A percentile compares a stretch with the other conserved stretches of the same genome.
These are phyloP conservation scores for Spiromastix sp. DNA, from an alignment of 2,329 filamentous ascomycete species.

Conservation along the genomic window DNA sequence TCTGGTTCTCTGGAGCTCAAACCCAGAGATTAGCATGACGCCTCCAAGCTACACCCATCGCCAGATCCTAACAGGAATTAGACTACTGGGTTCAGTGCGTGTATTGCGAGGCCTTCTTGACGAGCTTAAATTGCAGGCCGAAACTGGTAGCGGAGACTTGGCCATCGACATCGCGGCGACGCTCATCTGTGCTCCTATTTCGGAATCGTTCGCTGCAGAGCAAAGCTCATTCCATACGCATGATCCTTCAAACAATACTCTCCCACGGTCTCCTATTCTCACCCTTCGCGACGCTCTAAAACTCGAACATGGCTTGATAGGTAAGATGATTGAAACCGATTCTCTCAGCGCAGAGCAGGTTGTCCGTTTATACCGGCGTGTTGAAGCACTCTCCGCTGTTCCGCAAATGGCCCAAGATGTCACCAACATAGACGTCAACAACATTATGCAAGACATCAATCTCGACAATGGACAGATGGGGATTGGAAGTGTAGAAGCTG, in stretches of 20 bases:
- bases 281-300: conserved; percentile 33
- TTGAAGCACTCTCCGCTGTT: conserved; percentile 29
- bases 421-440: conserved; percentile 31
- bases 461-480: conserved; percentile 25
- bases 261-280: conserved; percentile 24
- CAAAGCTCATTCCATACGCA: conserved; percentile 26
- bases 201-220: conserved; percentile 30
- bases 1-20: conserved; percentile 43
- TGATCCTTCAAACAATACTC: conserved; percentile 22
- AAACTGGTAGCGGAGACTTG: conserved; percentile 29
- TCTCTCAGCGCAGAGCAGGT: conserved; percentile 33
- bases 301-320: conserved; percentile 28
- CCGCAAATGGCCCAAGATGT: conserved; percentile 22
- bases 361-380: conserved; percentile 35
- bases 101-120: conserved; percentile 30
- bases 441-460: conserved; percentile 34
- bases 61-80: conserved; percentile 36
- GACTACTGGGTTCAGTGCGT: conserved; percentile 29
- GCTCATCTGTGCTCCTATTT: conserved; percentile 31
- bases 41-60: conserved; percentile 47
- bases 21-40: conserved; percentile 40
- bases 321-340: conserved; percentile 33
- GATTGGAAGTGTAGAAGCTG: conserved; percentile 5
- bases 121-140: conserved; percentile 32
- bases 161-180: conserved; percentile 35